Conservation (phyloP, 768 basidiomycete genomes). For the Hygrophorus pudorinus region DNA sequence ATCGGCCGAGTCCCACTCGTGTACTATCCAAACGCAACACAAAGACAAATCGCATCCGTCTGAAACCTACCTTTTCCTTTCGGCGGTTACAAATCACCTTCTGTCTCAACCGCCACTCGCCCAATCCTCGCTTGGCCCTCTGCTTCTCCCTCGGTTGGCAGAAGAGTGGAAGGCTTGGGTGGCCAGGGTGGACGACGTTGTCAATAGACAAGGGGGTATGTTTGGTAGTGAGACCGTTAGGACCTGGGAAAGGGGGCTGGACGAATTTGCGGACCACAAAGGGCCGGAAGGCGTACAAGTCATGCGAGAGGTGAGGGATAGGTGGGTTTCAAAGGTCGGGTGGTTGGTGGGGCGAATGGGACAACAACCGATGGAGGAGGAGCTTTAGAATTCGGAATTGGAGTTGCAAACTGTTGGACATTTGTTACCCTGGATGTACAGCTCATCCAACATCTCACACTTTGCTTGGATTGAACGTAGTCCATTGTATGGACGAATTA, state of each 20-base stretch:
- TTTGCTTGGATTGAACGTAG: no score
- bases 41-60: slow-evolving; percentile 61
- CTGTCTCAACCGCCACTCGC: slow-evolving; percentile 59
- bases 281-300: slow-evolving; percentile 23
- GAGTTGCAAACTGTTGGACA: slow-evolving; percentile 10
- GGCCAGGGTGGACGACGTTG: slow-evolving; percentile 52
- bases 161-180: slow-evolving; percentile 80
- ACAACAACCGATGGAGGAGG: slow-evolving; percentile 27
- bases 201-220: slow-evolving; percentile 71
- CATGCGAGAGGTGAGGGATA: slow-evolving; percentile 38
- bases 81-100: slow-evolving; percentile 57
- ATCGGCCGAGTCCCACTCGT: slow-evolving; percentile 29
- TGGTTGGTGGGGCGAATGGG: slow-evolving; percentile 59
- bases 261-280: slow-evolving; percentile 52
- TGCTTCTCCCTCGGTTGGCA: slow-evolving; percentile 51
- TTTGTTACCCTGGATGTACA: no score
- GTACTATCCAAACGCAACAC: slow-evolving; percentile 38
- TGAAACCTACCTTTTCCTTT: slow-evolving; percentile 67
- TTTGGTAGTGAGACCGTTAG: slow-evolving; percentile 63
- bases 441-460: no score
- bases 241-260: slow-evolving; percentile 60
- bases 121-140: slow-evolving; percentile 45
- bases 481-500: no score
- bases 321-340: slow-evolving; percentile 66
- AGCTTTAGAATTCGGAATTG: slow-evolving; percentile 7